Evolutionary conservation across 2,329 filamentous ascomycete genomes (phyloP), one percentile per base, ranked within the genome.

Genomic region (Colletotrichum lindemuthianum): DNA sequence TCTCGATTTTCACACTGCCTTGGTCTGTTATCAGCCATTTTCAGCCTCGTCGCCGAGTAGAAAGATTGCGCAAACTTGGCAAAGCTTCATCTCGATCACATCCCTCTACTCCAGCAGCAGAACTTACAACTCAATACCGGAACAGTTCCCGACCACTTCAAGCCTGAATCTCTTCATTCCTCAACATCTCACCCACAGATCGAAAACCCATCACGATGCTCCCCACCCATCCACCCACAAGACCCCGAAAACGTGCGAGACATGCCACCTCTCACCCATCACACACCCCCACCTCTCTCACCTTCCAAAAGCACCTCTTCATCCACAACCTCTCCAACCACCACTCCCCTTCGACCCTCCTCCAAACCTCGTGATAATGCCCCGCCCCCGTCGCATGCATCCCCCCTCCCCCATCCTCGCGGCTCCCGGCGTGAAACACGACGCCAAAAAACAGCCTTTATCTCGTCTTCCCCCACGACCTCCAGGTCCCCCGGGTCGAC

Each of bases 291-390:
- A 11, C 4, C 15, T 4, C 6, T 8, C 45, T 15, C 4, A 51
- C 13, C 50, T 63, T 68, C 54, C 51, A 54, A 40, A 55, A 68
- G 10, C 63, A 6, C 61, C 61, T 63, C 39, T 43, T 49, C 66
- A 68, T 65, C 41, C 32, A 58, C 34, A 60, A 44, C 15, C 54
- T 49, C 34, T 56, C 15, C 37, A 68, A 15, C 36, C 54, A 57
- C 61, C 67, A 68, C n/a, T 63, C 66, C 15, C 51, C 67, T 1
- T 54, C 58, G 15, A 60, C 48, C 37, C 15, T 44, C 7, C 44
- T 51, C 66, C 67, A 66, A 0, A 58, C 65, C 55, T 68, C 67
- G 13, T 66, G 43, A 13, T 68, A 68, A 9, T 68, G 57, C 6
- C 66, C 67, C 1, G 48, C 66, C 6, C 66, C 64, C 0, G 63